phyloP scores from a whole-genome alignment of 768 basidiomycete species.

The Fomitopsis serialis region DNA sequence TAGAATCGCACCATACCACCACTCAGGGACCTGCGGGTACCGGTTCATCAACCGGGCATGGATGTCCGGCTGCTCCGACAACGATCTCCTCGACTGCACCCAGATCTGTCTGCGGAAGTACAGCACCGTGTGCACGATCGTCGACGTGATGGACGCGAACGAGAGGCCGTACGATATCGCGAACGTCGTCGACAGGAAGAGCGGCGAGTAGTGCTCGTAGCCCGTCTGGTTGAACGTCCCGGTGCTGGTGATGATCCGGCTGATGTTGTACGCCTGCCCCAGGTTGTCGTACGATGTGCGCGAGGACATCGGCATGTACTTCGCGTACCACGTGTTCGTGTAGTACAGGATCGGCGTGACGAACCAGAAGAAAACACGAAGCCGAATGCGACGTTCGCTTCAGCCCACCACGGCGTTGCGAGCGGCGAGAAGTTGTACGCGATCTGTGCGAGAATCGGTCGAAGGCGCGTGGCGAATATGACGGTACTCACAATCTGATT shows the following conservation, averaged over 20 bases:
- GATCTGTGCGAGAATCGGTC: constrained; percentile 31
- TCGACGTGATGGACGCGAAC: constrained; percentile 79
- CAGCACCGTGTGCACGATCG: constrained; percentile 63
- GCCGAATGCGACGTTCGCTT: constrained; percentile 59
- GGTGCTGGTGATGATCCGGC: constrained; percentile 30
- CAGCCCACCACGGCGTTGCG: constrained; percentile 80
- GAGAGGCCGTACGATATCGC: constrained; percentile 76
- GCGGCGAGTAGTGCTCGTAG: constrained; percentile 40
- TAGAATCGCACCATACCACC: constrained; percentile 79
- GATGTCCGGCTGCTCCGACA: constrained; percentile 78
- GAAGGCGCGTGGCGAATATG: neutral
- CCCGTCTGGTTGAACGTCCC: constrained; percentile 29
- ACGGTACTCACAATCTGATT: constrained; percentile 26
- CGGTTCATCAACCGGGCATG: constrained; percentile 77
- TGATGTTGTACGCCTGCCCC: constrained; percentile 37
- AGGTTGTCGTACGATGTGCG: constrained; percentile 38
- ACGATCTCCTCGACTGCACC: constrained; percentile 61
- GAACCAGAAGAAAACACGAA: constrained; percentile 71
- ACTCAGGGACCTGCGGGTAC: constrained; percentile 77
- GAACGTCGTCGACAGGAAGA: constrained; percentile 55
- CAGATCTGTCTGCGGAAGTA: constrained; percentile 80
- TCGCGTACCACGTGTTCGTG: constrained; percentile 62
- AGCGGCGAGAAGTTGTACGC: constrained; percentile 68
- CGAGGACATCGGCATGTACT: constrained; percentile 54
- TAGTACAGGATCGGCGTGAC: constrained; percentile 61